Evolutionary conservation across 768 basidiomycete species (phyloP).

Genomic region (Naganishia vaughanmartiniae): DNA sequence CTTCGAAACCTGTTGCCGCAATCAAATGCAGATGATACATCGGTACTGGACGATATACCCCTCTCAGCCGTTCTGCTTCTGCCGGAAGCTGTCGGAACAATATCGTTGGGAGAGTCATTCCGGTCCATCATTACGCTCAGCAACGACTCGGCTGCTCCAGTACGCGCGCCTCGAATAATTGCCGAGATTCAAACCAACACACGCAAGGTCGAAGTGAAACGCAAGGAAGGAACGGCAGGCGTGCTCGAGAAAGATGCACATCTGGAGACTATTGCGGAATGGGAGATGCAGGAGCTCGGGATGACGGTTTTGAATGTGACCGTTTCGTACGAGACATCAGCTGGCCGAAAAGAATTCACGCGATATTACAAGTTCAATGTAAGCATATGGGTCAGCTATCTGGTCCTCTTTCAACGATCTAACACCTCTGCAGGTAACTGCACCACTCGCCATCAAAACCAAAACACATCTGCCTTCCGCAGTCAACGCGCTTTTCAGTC

Average conservation of each 20-base stretch:
- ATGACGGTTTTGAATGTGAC: constrained; percentile 84
- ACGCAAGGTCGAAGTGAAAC: constrained; percentile 58
- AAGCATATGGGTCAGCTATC: constrained; percentile 48
- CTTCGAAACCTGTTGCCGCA: constrained; percentile 21
- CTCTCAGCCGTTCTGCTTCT: constrained; percentile 65
- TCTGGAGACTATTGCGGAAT: constrained; percentile 67
- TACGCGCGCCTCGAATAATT: constrained; percentile 65
- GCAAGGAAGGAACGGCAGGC: constrained; percentile 38
- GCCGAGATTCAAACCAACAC: constrained; percentile 90
- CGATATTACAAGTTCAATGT: constrained; percentile 92
- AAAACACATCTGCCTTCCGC: constrained; percentile 78
- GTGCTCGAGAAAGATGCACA: constrained; percentile 59
- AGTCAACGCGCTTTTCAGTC: constrained; percentile 66
- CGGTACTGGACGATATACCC: constrained; percentile 74
- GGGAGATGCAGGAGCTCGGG: constrained; percentile 91
- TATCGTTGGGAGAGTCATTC: constrained; percentile 87
- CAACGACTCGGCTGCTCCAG: constrained; percentile 66
- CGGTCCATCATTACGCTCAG: constrained; percentile 76
- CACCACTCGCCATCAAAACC: constrained; percentile 90
- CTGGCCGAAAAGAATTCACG: constrained; percentile 60
- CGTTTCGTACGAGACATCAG: constrained; percentile 73
- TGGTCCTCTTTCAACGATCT: background rate
- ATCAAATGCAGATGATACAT: background rate
- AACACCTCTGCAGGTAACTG: constrained; percentile 65
- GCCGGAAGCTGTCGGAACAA: constrained; percentile 65